Evolutionary conservation across 305 asterid species (phyloP).

Genomic region (Fraxinus albicans): DNA sequence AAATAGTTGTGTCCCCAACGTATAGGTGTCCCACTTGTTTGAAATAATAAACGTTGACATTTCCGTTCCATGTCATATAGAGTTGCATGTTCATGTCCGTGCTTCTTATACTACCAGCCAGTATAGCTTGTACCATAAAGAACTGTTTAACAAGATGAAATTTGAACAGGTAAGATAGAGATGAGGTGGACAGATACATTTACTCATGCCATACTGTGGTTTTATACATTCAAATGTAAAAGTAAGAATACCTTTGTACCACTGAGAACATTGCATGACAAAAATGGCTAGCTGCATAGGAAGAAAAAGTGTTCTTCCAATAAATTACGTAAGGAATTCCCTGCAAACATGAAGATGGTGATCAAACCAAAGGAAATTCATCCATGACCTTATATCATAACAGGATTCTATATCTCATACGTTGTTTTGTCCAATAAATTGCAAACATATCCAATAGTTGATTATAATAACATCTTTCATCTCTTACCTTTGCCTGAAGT

Average conservation of each 20-base stretch:
- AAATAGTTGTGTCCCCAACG: background rate
- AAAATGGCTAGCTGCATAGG: slow-evolving; percentile 77
- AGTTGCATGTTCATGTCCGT: background rate
- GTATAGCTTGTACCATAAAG: background rate
- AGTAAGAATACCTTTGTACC: slow-evolving; percentile 65
- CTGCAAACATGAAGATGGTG: slow-evolving; percentile 40
- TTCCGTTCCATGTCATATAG: background rate
- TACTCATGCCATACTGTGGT: background rate
- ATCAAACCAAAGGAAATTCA: slow-evolving; percentile 24
- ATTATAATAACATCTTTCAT: background rate
- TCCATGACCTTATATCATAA: slow-evolving; percentile 19
- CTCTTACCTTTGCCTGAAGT: slow-evolving; percentile 78
- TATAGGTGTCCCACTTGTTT: background rate
- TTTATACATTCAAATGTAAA: background rate
- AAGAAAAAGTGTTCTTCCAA: slow-evolving; percentile 70
- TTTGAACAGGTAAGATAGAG: background rate
- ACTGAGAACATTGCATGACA: slow-evolving; percentile 78
- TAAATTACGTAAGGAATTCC: slow-evolving; percentile 86
- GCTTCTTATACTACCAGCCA: background rate
- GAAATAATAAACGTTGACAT: background rate
- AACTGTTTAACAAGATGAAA: background rate
- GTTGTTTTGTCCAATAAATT: slow-evolving; percentile 2
- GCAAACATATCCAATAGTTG: background rate
- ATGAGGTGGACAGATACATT: background rate
- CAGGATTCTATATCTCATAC: slow-evolving; percentile 16